These are phyloP conservation scores for Maudiozyma barnettii DNA, from an alignment of 805 yeast species.

Conservation along the genomic window DNA sequence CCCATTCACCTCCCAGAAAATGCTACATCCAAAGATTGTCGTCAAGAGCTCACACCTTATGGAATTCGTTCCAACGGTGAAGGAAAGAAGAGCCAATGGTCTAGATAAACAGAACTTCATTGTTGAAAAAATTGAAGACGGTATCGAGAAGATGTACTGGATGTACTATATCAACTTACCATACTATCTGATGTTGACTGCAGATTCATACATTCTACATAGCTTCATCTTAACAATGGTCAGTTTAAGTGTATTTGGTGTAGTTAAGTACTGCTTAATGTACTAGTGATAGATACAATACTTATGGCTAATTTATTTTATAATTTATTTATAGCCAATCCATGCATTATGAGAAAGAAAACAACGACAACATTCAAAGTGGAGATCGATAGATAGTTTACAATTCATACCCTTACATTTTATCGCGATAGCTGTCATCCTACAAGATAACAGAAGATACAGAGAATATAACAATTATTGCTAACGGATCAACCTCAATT, in stretches of 20 bases:
- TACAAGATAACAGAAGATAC: too few species aligned
- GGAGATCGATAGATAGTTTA: too few species aligned
- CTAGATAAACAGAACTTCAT: slow-evolving; percentile 7
- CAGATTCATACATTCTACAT: slow-evolving; percentile 35
- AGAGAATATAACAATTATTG: too few species aligned
- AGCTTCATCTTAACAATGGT: slow-evolving; percentile 30
- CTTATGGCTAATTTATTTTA: not conserved
- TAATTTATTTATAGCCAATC: too few species aligned
- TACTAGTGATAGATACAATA: not conserved
- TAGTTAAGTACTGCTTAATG: slow-evolving; percentile 25
- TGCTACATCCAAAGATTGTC: not conserved
- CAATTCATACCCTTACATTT: too few species aligned
- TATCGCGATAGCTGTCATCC: too few species aligned
- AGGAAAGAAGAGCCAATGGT: slow-evolving; percentile 9
- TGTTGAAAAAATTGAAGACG: slow-evolving; percentile 21
- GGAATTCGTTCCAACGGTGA: slow-evolving; percentile 8
- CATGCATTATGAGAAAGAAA: too few species aligned
- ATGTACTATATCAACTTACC: slow-evolving; percentile 38
- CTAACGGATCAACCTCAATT: too few species aligned
- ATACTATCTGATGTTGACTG: slow-evolving; percentile 35
- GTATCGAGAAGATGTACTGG: slow-evolving; percentile 33
- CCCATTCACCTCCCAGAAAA: not conserved
- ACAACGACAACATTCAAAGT: too few species aligned
- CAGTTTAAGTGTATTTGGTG: slow-evolving; percentile 33
- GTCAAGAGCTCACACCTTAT: not conserved